phyloP scores from a whole-genome alignment of 257 asterid species.

The Capsicum rhomboideum region DNA sequence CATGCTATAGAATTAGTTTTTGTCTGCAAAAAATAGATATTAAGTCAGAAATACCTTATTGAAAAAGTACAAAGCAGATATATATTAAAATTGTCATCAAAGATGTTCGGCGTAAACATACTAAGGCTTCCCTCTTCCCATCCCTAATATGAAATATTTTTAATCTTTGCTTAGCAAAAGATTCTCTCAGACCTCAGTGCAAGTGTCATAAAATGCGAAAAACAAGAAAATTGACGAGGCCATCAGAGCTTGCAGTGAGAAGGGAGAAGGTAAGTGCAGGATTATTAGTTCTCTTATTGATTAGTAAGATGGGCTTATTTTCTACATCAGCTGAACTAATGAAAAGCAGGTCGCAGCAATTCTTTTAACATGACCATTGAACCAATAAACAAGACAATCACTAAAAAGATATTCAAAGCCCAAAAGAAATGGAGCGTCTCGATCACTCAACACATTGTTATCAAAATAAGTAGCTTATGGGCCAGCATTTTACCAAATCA shows the following conservation, averaged over 20 bases:
- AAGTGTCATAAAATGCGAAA: neutral
- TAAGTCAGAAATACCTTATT: neutral
- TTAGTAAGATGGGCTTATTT: neutral
- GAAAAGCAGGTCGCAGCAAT: neutral
- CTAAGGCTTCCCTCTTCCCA: neutral
- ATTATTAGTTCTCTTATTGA: neutral
- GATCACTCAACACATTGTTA: constrained; percentile 2
- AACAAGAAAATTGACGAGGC: neutral
- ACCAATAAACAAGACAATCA: neutral
- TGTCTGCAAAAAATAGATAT: constrained; percentile 42
- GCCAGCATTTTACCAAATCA: neutral
- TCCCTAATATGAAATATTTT: neutral
- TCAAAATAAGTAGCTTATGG: neutral
- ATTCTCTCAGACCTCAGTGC: neutral
- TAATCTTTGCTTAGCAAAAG: neutral
- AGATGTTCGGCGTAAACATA: neutral
- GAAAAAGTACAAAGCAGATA: neutral
- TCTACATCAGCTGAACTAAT: neutral
- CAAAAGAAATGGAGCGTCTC: neutral
- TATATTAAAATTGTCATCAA: neutral
- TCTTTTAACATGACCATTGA: neutral
- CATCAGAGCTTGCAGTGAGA: neutral
- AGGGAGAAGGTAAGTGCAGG: neutral
- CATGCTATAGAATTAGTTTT: constrained; percentile 85
- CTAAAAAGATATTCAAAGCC: neutral